A percentile compares a stretch with the other conserved stretches of the same genome.
These are phyloP conservation scores for Tephrocybe sp. DNA, from an alignment of 768 basidiomycete genomes.

Conservation along the genomic window DNA sequence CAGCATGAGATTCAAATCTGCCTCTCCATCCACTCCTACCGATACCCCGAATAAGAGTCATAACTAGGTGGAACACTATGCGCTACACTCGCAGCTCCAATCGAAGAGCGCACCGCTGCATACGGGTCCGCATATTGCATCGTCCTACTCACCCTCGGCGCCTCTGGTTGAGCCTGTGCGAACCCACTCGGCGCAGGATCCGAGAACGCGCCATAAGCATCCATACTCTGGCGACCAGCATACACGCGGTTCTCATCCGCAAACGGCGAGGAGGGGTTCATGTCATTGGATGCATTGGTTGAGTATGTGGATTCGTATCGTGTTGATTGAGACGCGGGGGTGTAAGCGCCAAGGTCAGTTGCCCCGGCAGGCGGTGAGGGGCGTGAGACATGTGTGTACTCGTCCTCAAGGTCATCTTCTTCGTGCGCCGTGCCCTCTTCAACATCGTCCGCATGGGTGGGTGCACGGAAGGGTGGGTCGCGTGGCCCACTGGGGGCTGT, in stretches of 20 bases:
- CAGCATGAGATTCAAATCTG: neutral
- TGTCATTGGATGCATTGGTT: neutral
- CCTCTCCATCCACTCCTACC: constrained; percentile 22
- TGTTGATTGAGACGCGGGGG: constrained; percentile 1
- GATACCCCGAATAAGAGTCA: constrained; percentile 52
- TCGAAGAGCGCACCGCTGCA: constrained; percentile 69
- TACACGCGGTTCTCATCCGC: constrained; percentile 41
- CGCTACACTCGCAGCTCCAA: constrained; percentile 32
- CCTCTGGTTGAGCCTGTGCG: constrained; percentile 33
- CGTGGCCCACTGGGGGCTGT: constrained; percentile 48
- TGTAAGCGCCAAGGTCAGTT: constrained; percentile 17
- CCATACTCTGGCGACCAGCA: constrained; percentile 65
- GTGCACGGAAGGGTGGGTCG: constrained; percentile 68
- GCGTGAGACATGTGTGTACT: constrained; percentile 49
- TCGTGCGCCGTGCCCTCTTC: constrained; percentile 39
- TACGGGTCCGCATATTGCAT: constrained; percentile 95
- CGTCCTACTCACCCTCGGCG: constrained; percentile 73
- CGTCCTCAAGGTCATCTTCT: constrained; percentile 38
- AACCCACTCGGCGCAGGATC: constrained; percentile 81
- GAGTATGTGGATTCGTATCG: constrained; percentile 1
- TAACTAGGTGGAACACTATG: constrained; percentile 44
- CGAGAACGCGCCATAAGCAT: constrained; percentile 88
- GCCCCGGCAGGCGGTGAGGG: constrained; percentile 17
- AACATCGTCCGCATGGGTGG: constrained; percentile 49
- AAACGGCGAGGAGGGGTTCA: constrained; percentile 37